phyloP scores from a whole-genome alignment of 2,329 filamentous ascomycete genomes.

The Fusarium sp. region DNA sequence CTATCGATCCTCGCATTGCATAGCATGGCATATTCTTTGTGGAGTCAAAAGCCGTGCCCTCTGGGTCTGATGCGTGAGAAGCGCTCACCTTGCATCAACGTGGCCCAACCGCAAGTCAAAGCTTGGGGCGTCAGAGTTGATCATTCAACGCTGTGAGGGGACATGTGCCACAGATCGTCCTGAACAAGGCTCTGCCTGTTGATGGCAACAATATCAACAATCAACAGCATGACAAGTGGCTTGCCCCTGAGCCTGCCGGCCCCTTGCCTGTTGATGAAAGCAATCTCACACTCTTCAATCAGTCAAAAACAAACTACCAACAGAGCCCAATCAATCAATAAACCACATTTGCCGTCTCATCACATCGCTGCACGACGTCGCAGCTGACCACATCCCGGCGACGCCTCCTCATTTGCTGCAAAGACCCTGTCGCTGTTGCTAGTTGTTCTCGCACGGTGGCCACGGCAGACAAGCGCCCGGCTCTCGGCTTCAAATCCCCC shows the following conservation, averaged over 20 bases:
- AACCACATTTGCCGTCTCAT: constrained; percentile 12
- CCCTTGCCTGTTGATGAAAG: background rate
- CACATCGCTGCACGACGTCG: constrained; percentile 22
- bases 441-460: constrained; percentile 24
- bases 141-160: constrained; percentile 26
- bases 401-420: constrained; percentile 28
- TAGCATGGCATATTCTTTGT: constrained; percentile 18
- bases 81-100: constrained; percentile 39
- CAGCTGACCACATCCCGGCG: constrained; percentile 31
- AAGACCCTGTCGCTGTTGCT: constrained; percentile 24
- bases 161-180: background rate
- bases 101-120: constrained; percentile 38
- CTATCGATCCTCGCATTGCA: constrained; percentile 20
- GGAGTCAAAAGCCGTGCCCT: constrained; percentile 17
- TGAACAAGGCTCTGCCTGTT: background rate
- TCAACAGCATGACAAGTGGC: background rate
- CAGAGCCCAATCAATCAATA: constrained; percentile 18
- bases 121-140: constrained; percentile 17
- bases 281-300: constrained; percentile 12
- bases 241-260: constrained; percentile 1
- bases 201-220: background rate
- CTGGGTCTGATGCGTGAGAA: constrained; percentile 17
- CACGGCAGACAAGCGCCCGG: constrained; percentile 25
- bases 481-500: constrained; percentile 8
- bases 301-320: background rate